Conservation (phyloP, 2,329 filamentous ascomycete species). For the Aspergillus awamori region DNA sequence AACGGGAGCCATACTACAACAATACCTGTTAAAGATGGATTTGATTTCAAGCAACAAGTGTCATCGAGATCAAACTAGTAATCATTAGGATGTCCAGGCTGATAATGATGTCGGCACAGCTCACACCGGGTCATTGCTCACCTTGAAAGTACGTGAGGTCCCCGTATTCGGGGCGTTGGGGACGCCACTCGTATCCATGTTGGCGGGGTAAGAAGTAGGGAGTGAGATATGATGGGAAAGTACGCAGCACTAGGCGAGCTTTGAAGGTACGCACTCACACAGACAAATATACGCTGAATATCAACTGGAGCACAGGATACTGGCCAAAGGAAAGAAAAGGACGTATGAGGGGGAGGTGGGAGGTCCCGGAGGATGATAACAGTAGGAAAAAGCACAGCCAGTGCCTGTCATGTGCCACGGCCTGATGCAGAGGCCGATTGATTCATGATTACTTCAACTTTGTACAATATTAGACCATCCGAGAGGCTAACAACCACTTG, state of each 20-base stretch:
- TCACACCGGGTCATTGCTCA: background rate
- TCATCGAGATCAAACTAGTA: constrained; percentile 24
- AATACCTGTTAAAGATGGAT: constrained; percentile 23
- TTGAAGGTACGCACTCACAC: background rate
- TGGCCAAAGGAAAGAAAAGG: too few species aligned
- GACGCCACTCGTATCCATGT: background rate
- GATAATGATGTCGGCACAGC: background rate
- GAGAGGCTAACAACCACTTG: too few species aligned
- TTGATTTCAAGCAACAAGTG: constrained; percentile 24
- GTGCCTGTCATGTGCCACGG: background rate
- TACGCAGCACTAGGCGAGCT: background rate
- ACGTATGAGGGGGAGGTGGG: background rate
- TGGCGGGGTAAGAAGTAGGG: background rate
- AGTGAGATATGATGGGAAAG: background rate
- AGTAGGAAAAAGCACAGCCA: background rate
- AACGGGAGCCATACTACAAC: constrained; percentile 20
- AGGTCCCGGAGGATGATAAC: background rate
- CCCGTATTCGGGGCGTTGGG: background rate
- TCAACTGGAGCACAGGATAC: too few species aligned
- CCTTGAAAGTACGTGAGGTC: background rate
- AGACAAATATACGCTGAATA: background rate
- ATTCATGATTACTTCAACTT: too few species aligned
- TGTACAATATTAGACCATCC: too few species aligned
- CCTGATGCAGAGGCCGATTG: background rate
- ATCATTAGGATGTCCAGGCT: background rate